Percentiles rank a stretch among this genome's conserved stretches.
Evolutionary conservation across 2,329 filamentous ascomycete species (phyloP).

Genomic region (Aspergillus sp.): DNA sequence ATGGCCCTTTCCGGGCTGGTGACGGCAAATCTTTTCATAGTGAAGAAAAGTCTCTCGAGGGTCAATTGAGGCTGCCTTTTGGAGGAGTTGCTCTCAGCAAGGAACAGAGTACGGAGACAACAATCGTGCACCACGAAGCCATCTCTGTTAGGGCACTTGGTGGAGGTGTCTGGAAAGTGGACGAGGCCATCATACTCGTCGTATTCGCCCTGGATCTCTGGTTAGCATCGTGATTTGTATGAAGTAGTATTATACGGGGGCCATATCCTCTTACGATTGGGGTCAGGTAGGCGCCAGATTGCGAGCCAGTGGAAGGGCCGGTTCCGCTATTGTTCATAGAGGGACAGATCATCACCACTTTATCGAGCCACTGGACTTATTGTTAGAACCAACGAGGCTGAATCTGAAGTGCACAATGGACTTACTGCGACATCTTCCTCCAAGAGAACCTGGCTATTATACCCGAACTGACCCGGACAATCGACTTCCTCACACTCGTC

Average conservation of each 20-base stretch:
- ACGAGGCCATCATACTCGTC: too few relatives aligned
- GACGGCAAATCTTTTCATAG: neutral
- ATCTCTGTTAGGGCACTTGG: neutral
- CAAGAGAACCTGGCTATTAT: neutral
- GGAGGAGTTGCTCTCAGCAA: neutral
- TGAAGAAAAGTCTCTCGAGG: neutral
- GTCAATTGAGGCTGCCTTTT: neutral
- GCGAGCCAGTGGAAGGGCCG: too few relatives aligned
- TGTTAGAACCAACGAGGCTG: neutral
- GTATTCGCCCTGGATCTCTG: too few relatives aligned
- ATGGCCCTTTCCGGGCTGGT: neutral
- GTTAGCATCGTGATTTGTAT: too few relatives aligned
- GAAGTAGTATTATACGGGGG: too few relatives aligned
- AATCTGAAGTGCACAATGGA: neutral
- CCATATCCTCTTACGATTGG: too few relatives aligned
- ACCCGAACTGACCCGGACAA: neutral
- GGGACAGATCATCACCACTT: neutral
- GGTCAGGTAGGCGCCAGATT: neutral
- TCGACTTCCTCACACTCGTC: neutral
- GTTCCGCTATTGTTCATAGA: neutral
- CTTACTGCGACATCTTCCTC: neutral
- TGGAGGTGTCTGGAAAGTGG: neutral
- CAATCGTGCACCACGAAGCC: constrained; percentile 3
- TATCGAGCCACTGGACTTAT: neutral
- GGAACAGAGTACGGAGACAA: constrained; percentile 1